phyloP scores from a whole-genome alignment of 2,329 filamentous ascomycete genomes.

The Colletotrichum lindemuthianum region DNA sequence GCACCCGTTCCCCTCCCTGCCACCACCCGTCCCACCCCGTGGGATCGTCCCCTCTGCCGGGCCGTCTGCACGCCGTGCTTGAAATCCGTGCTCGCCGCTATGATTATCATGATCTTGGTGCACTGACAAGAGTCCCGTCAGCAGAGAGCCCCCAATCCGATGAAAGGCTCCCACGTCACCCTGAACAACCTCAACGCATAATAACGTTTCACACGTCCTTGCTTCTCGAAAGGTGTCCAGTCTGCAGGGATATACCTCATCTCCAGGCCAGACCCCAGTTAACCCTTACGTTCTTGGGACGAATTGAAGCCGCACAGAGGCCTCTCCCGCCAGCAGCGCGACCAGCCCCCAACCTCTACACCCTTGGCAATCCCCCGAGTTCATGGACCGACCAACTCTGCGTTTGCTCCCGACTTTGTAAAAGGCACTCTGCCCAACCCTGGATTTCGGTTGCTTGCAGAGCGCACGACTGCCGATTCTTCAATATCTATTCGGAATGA shows the following conservation, averaged over 20 bases:
- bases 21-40: slow-evolving; percentile 14
- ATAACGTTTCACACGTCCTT: slow-evolving; percentile 41
- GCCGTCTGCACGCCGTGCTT: slow-evolving; percentile 31
- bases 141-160: slow-evolving; percentile 28
- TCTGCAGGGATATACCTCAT: slow-evolving; percentile 21
- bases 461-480: slow-evolving; percentile 13
- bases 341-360: slow-evolving; percentile 26
- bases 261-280: slow-evolving; percentile 9
- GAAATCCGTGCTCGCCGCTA: slow-evolving; percentile 17
- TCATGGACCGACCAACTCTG: slow-evolving; percentile 44
- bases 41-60: slow-evolving; percentile 14
- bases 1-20: slow-evolving; percentile 8
- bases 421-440: slow-evolving; percentile 24
- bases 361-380: slow-evolving; percentile 33
- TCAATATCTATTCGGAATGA: slow-evolving; percentile 52
- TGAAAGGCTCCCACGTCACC: slow-evolving; percentile 31
- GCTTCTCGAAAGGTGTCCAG: slow-evolving; percentile 27
- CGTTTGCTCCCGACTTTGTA: slow-evolving; percentile 29
- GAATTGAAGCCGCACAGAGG: slow-evolving; percentile 22
- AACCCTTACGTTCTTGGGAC: slow-evolving; percentile 30
- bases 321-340: slow-evolving; percentile 22
- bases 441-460: slow-evolving; percentile 14
- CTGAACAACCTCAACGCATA: slow-evolving; percentile 38
- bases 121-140: slow-evolving; percentile 33
- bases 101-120: slow-evolving; percentile 26